Evolutionary conservation across 495 filamentous ascomycete genomes (phyloP).

Genomic region (Daldinia loculata): DNA sequence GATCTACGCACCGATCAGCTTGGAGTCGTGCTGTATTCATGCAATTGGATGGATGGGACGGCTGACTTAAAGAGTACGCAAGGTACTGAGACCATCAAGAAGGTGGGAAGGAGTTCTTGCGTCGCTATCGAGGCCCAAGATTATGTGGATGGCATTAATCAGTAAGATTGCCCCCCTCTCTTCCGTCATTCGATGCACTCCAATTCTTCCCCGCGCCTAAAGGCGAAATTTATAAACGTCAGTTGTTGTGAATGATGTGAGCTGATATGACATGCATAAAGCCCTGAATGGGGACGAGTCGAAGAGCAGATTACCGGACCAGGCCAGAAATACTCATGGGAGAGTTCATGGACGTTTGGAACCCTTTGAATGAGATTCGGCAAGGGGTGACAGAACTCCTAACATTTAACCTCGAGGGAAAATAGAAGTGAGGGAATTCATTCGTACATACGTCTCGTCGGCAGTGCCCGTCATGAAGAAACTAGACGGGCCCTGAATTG

Average conservation of each 20-base stretch:
- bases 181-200: neutral
- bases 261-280: slow-evolving; percentile 41
- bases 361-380: slow-evolving; percentile 39
- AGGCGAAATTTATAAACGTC: neutral
- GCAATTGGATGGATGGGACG: slow-evolving; percentile 74
- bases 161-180: slow-evolving; percentile 53
- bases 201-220: neutral
- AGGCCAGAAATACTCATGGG: slow-evolving; percentile 56
- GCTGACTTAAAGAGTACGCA: slow-evolving; percentile 67
- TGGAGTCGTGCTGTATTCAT: slow-evolving; percentile 76
- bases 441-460: slow-evolving; percentile 5
- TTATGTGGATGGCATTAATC: slow-evolving; percentile 81
- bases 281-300: slow-evolving; percentile 73
- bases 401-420: neutral
- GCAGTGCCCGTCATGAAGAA: neutral
- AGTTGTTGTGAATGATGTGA: neutral
- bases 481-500: slow-evolving; percentile 1
- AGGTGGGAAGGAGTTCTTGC: slow-evolving; percentile 65
- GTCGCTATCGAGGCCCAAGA: slow-evolving; percentile 70
- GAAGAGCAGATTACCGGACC: slow-evolving; percentile 67
- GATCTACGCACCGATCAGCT: slow-evolving; percentile 76
- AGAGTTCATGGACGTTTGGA: slow-evolving; percentile 61
- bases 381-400: neutral
- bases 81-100: slow-evolving; percentile 58
- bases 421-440: neutral